A percentile compares a stretch with the other conserved stretches of the same genome.
Evolutionary conservation across 257 asterid species (phyloP).

Genomic region (Henckelia pumila): DNA sequence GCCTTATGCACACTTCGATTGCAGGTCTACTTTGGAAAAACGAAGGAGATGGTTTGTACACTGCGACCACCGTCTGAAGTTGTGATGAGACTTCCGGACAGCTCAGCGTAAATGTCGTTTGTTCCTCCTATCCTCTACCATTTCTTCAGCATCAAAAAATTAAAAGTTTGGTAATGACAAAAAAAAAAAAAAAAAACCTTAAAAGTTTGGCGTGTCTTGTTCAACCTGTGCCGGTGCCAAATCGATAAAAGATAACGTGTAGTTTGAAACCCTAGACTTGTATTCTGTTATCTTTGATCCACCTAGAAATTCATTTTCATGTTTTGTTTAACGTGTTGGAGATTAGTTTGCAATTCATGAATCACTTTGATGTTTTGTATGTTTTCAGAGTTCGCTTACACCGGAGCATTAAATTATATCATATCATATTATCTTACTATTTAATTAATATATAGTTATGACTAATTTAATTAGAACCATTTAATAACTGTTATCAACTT

Average conservation of each 20-base stretch:
- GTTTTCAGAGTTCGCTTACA: no score
- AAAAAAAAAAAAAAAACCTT: no score
- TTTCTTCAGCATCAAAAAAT: not conserved
- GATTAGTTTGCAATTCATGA: not conserved
- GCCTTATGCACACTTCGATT: not conserved
- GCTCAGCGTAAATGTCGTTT: conserved; percentile 32
- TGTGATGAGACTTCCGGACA: conserved; percentile 59
- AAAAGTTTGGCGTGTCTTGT: not conserved
- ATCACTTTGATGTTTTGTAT: no score
- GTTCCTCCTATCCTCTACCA: not conserved
- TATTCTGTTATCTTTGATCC: not conserved
- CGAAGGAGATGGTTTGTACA: conserved; percentile 98
- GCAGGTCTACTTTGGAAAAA: conserved; percentile 97
- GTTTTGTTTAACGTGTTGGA: not conserved
- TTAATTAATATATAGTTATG: no score
- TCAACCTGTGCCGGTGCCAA: not conserved
- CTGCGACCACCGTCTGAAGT: conserved; percentile 88
- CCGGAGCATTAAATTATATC: no score
- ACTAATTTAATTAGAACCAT: no score
- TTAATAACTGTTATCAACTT: no score
- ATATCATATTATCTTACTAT: no score
- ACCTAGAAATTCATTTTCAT: no score
- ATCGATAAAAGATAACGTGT: no score
- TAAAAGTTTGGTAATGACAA: no score
- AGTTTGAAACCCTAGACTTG: not conserved